A percentile compares a stretch with the other conserved stretches of the same genome.
phyloP scores from a whole-genome alignment of 495 filamentous ascomycete genomes.

The Lentithecium fluviatile region DNA sequence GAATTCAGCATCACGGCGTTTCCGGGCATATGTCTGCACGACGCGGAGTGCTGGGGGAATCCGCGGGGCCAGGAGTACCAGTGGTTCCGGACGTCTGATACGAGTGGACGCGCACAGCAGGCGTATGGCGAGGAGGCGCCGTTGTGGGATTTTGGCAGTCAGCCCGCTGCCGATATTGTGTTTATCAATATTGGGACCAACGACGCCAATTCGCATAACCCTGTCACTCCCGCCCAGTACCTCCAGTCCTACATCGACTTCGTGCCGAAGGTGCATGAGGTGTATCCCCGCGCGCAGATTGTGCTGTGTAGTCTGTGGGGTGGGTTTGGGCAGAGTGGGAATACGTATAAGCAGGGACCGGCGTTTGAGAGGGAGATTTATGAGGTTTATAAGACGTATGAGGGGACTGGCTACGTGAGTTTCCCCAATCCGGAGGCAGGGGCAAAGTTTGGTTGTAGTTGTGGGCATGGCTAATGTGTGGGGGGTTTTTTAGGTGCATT shows the following conservation, averaged over 20 bases:
- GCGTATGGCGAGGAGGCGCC: constrained; percentile 58
- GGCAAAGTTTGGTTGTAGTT: too few relatives aligned
- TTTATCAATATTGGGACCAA: constrained; percentile 70
- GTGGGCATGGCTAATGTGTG: too few relatives aligned
- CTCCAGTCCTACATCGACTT: constrained; percentile 58
- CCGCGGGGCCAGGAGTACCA: constrained; percentile 57
- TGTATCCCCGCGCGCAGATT: constrained; percentile 62
- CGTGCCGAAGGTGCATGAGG: constrained; percentile 59
- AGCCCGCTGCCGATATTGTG: constrained; percentile 63
- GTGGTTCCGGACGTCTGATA: constrained; percentile 66
- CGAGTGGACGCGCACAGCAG: constrained; percentile 50
- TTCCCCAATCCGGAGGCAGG: too few relatives aligned
- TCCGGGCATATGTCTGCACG: constrained; percentile 52
- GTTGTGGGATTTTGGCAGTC: constrained; percentile 58
- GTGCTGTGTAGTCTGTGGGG: constrained; percentile 68
- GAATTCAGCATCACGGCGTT: constrained; percentile 59
- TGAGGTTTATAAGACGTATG: constrained; percentile 46
- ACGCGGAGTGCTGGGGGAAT: constrained; percentile 60
- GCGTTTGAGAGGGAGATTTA: constrained; percentile 19
- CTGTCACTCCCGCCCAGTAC: constrained; percentile 55
- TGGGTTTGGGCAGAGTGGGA: constrained; percentile 53
- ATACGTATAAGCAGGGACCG: constrained; percentile 52
- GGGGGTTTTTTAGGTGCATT: too few relatives aligned
- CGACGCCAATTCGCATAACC: constrained; percentile 60
- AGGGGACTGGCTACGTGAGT: constrained; percentile 45